Evolutionary conservation across 805 yeast genomes (phyloP).

Genomic region (Middelhovenomyces tepae): DNA sequence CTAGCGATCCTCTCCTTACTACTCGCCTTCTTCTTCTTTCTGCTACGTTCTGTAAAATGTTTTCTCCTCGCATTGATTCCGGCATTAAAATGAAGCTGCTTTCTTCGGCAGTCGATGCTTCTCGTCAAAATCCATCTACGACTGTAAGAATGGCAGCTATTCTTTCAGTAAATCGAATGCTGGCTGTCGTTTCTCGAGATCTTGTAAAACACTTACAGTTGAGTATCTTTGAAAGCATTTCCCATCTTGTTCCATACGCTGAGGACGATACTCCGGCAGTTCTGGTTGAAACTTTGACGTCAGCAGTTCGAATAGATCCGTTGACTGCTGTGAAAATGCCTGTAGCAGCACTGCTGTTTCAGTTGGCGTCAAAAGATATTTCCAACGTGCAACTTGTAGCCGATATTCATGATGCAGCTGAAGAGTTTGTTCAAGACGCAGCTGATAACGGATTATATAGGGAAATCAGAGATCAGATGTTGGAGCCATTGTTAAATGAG

Average conservation of each 20-base stretch:
- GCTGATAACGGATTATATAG: slow-evolving; percentile 35
- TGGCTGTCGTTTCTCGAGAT: slow-evolving; percentile 12
- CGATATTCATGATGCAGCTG: slow-evolving; percentile 63
- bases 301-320: slow-evolving; percentile 44
- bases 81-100: slow-evolving; percentile 13
- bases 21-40: slow-evolving; percentile 18
- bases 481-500: slow-evolving; percentile 39
- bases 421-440: slow-evolving; percentile 44
- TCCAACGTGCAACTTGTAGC: slow-evolving; percentile 61
- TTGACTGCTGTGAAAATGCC: slow-evolving; percentile 24
- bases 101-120: slow-evolving; percentile 8
- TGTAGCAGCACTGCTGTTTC: slow-evolving; percentile 47
- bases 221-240: slow-evolving; percentile 31
- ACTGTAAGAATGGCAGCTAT: no score
- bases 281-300: slow-evolving; percentile 59
- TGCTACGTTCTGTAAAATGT: slow-evolving; percentile 11
- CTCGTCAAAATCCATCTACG: slow-evolving; percentile 7
- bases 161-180: no score
- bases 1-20: slow-evolving; percentile 11
- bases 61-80: slow-evolving; percentile 5
- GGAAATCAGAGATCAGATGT: slow-evolving; percentile 39
- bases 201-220: slow-evolving; percentile 20
- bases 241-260: slow-evolving; percentile 45
- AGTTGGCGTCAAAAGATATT: slow-evolving; percentile 62
- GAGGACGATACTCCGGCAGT: slow-evolving; percentile 76